These are phyloP conservation scores for Kondoa malvinella DNA, from an alignment of 768 basidiomycete genomes.

Conservation along the genomic window DNA sequence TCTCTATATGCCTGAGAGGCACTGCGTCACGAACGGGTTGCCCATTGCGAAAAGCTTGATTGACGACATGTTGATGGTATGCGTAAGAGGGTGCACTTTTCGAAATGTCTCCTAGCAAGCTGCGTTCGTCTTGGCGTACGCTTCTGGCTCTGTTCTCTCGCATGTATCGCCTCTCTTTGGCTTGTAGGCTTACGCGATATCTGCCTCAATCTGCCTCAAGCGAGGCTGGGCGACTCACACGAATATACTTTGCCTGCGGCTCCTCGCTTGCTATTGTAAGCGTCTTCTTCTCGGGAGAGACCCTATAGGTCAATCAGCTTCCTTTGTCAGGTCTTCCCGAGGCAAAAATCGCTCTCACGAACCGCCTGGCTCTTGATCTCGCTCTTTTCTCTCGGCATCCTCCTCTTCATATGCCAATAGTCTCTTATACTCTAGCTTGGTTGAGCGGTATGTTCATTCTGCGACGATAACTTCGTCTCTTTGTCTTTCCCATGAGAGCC, in stretches of 20 bases:
- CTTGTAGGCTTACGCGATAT: background rate
- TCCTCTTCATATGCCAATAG: background rate
- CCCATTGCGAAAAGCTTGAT: constrained; percentile 12
- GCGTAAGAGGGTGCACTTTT: background rate
- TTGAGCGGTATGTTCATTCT: background rate
- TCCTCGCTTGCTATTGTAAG: no score
- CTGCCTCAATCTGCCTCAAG: background rate
- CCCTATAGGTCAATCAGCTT: no score
- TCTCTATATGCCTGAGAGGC: background rate
- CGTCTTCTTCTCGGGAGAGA: no score
- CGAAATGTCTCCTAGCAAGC: background rate
- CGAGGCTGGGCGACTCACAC: background rate
- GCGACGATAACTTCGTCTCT: no score
- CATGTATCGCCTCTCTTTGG: background rate
- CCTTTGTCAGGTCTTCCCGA: no score
- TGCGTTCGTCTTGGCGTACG: background rate
- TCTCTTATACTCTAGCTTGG: background rate
- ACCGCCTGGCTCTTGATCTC: background rate
- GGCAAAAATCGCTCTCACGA: background rate
- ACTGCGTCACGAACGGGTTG: constrained; percentile 10
- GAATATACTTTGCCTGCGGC: no score
- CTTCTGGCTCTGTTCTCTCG: background rate
- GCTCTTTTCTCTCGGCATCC: background rate
- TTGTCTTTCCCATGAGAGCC: no score
- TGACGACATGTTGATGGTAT: background rate